Evolutionary conservation across 495 filamentous ascomycete species (phyloP), one percentile per base, ranked within the genome.

Genomic region (Entonaema liquescens): DNA sequence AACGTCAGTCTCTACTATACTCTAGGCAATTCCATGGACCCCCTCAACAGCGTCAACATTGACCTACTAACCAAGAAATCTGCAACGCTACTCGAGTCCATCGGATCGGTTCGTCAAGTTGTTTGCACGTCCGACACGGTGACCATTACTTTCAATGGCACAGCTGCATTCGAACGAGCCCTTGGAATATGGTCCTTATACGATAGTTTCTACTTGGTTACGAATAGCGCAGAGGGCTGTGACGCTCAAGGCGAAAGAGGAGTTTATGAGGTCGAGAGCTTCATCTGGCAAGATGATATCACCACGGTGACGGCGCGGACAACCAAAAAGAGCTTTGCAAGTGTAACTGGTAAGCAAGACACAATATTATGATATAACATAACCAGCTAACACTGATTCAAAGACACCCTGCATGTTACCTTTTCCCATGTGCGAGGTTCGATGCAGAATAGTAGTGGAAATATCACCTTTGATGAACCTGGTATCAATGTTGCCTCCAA

Each of bases 191-290:
- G 77, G 75, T 47, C 67, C 17, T 58, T 56, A 2, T 62, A 73
- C 11, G 65, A 49, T 15, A 47, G n/a, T 3, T 71, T 79, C 53
- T 71, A 73, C 36, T 44, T 79, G 19, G 67, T 79, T 60, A 79
- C 77, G 3, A 77, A 77, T 63, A 64, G 77, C 61, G 36, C 68
- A 12, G 73, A 68, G 0, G 67, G 71, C 40, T 79, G 75, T 55
- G 69, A 77, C 54, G 63, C 57, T 17, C 52, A 49, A 58, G 40
- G 67, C 11, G 72, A 79, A 59, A 69, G 77, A 61, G 68, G 75
- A 42, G 65, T 76, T 53, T 74, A 74, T 31, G 55, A 66, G 15
- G 71, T 70, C 53, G 50, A 47, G 13, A 40, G 60, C 49, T 58
- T 79, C 5, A 70, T 31, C 63, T 79, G 74, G 67, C 58, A 77